Evolutionary conservation across 1,139 yeast species (phyloP).

Genomic region (Candida pseudoviswanathii): DNA sequence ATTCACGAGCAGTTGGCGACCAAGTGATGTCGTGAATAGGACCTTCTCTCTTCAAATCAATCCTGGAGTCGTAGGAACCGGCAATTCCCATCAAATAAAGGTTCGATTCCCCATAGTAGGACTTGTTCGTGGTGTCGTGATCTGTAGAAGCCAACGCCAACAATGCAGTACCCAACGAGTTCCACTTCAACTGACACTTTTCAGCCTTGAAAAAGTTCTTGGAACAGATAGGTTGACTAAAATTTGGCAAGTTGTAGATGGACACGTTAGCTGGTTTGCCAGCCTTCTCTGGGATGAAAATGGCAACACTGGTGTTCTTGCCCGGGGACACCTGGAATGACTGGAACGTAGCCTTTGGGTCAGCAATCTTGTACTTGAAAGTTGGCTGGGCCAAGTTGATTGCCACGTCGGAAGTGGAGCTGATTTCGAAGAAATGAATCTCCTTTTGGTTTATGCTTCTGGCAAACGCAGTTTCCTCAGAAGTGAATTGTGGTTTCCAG

Average conservation of each 20-base stretch:
- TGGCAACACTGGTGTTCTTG: conserved; percentile 86
- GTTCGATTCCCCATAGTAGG: conserved; percentile 96
- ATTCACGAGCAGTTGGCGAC: conserved; percentile 96
- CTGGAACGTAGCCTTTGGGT: conserved; percentile 55
- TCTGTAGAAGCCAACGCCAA: conserved; percentile 94
- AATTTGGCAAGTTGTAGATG: conserved; percentile 76
- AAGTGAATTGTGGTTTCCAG: conserved; percentile 89
- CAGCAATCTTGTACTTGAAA: conserved; percentile 64
- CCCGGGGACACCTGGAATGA: conserved; percentile 78
- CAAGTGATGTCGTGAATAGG: conserved; percentile 97
- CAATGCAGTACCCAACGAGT: conserved; percentile 89
- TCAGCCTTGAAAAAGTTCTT: conserved; percentile 96
- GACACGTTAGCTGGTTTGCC: conserved; percentile 89
- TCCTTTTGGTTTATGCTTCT: conserved; percentile 60
- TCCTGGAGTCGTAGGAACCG: conserved; percentile 88
- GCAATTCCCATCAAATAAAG: conserved; percentile 88
- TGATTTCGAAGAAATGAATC: conserved; percentile 69
- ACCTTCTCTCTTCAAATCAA: conserved; percentile 86
- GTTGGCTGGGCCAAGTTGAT: conserved; percentile 51
- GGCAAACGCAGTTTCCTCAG: conserved; percentile 73
- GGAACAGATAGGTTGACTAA: conserved; percentile 78
- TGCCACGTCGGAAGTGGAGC: conserved; percentile 44
- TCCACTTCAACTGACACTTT: conserved; percentile 91
- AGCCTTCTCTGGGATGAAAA: conserved; percentile 81
- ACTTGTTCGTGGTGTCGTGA: conserved; percentile 90